phyloP scores from a whole-genome alignment of 1,139 yeast species.

The Yamadazyma diddensiae region DNA sequence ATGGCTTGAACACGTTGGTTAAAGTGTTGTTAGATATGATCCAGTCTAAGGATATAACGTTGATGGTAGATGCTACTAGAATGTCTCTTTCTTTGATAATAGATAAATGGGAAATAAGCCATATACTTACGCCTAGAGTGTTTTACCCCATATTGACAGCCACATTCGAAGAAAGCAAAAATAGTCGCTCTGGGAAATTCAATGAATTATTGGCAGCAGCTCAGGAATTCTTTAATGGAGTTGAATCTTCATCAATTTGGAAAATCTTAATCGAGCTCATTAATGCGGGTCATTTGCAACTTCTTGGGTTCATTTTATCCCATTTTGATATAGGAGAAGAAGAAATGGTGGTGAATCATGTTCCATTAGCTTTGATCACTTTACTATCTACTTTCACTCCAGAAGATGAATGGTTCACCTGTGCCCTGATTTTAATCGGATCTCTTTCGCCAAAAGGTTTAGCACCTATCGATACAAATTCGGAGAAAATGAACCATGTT shows the following conservation, averaged over 20 bases:
- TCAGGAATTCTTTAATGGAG: constrained; percentile 73
- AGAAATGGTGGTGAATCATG: constrained; percentile 74
- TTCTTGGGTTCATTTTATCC: constrained; percentile 57
- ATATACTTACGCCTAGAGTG: constrained; percentile 64
- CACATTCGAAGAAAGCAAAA: constrained; percentile 17
- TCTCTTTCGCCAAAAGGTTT: constrained; percentile 51
- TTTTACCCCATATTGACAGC: constrained; percentile 58
- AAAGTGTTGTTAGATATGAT: constrained; percentile 54
- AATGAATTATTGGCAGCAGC: constrained; percentile 56
- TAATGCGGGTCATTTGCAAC: constrained; percentile 25
- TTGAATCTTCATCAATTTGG: constrained; percentile 81
- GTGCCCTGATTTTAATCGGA: constrained; percentile 39
- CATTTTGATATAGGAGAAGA: constrained; percentile 79
- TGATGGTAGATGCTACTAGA: constrained; percentile 52
- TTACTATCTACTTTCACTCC: constrained; percentile 19
- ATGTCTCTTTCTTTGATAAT: constrained; percentile 65
- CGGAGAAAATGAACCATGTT: not conserved
- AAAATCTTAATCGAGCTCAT: constrained; percentile 41
- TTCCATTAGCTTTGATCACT: constrained; percentile 65
- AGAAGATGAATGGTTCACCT: constrained; percentile 11
- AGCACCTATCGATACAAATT: constrained; percentile 40
- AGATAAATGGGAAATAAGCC: constrained; percentile 95
- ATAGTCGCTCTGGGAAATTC: constrained; percentile 13
- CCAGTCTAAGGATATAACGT: constrained; percentile 20
- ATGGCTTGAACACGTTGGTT: constrained; percentile 51